Percentiles rank a stretch among this genome's conserved stretches.
Conservation (phyloP, 257 asterid genomes). For the Parsonsia alboflavescens region DNA sequence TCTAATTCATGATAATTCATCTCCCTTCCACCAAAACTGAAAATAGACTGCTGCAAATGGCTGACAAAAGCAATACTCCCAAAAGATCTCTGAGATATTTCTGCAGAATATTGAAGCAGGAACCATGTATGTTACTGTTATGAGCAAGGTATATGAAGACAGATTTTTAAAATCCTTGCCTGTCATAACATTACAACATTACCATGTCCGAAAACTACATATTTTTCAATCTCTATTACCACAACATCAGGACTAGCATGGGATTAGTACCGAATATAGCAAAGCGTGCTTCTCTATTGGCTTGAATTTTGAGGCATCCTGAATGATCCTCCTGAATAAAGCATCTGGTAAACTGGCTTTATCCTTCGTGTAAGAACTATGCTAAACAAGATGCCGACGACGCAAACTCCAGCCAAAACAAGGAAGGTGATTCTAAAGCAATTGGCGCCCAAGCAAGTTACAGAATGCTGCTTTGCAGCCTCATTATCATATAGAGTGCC, state of each 20-base stretch:
- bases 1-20: not conserved
- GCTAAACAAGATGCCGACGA: constrained; percentile 47
- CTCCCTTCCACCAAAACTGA: not conserved
- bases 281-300: not conserved
- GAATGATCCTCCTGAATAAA: constrained; percentile 65
- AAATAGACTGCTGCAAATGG: not conserved
- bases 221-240: not conserved
- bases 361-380: constrained; percentile 46
- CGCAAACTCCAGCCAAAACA: constrained; percentile 53
- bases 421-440: constrained; percentile 59
- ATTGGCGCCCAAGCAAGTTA: constrained; percentile 55
- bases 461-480: constrained; percentile 48
- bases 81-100: too few relatives aligned
- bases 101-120: too few relatives aligned
- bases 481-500: constrained; percentile 56
- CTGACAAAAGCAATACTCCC: not conserved
- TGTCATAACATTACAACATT: not conserved
- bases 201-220: not conserved
- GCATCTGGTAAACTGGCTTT: constrained; percentile 59
- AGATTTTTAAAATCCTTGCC: not conserved
- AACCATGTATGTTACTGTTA: too few relatives aligned
- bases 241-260: not conserved
- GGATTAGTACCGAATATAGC: not conserved
- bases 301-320: constrained; percentile 43
- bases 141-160: not conserved